Conservation (phyloP, 768 basidiomycete species). For the Chiua virens region DNA sequence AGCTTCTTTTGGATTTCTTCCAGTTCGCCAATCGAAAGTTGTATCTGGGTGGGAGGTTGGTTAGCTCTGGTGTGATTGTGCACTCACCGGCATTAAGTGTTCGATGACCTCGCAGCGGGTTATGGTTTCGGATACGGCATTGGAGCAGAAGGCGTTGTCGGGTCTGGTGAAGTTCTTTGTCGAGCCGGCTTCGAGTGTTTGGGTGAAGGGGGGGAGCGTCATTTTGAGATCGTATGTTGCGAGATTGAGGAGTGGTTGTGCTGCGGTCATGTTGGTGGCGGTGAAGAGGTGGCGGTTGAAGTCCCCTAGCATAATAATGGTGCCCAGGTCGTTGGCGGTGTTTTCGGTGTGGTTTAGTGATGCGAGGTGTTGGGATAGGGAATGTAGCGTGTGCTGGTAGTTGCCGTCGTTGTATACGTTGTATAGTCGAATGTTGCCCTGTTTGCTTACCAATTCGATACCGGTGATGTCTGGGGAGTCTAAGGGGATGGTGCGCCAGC, state of each 20-base stretch:
- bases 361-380: neutral
- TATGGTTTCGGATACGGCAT: too few relatives aligned
- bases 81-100: neutral
- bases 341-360: too few relatives aligned
- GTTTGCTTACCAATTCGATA: neutral
- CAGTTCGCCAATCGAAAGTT: too few relatives aligned
- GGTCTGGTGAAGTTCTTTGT: neutral
- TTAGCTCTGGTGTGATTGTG: too few relatives aligned
- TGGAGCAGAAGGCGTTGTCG: neutral
- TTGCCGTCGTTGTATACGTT: neutral
- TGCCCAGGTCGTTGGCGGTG: neutral
- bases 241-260: neutral
- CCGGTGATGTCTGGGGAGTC: neutral
- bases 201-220: neutral
- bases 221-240: neutral
- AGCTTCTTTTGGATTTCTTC: too few relatives aligned
- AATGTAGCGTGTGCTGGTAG: neutral
- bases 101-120: neutral
- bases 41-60: too few relatives aligned
- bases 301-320: neutral
- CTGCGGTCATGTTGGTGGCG: too few relatives aligned
- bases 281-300: neutral
- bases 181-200: neutral
- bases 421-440: neutral
- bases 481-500: neutral